Percentiles rank a stretch among this genome's conserved stretches.
phyloP scores from a whole-genome alignment of 2,329 filamentous ascomycete species.

The Penicillium verrucosum region DNA sequence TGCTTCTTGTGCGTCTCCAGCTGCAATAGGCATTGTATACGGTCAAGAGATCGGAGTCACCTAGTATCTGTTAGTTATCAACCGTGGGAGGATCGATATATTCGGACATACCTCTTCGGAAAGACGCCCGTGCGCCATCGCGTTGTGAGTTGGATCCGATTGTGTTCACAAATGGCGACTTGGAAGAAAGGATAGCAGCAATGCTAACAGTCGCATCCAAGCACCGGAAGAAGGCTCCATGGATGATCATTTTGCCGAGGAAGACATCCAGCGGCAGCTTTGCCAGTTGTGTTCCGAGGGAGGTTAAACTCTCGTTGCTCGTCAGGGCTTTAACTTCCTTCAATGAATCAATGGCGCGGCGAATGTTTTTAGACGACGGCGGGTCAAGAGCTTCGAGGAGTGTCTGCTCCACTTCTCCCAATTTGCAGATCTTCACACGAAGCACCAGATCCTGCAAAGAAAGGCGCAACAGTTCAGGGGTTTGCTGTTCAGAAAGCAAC shows the following conservation, averaged over 20 bases:
- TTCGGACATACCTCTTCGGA: constrained; percentile 59
- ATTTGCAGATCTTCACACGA: constrained; percentile 93
- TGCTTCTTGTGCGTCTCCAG: constrained; percentile 80
- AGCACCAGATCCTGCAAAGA: constrained; percentile 94
- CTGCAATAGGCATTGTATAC: constrained; percentile 88
- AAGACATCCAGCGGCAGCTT: constrained; percentile 90
- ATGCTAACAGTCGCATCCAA: constrained; percentile 88
- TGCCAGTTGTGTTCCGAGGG: constrained; percentile 80
- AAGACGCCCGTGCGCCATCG: constrained; percentile 72
- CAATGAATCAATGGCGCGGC: constrained; percentile 85
- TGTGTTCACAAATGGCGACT: constrained; percentile 85
- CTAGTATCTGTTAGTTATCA: constrained; percentile 31
- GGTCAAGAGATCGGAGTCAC: constrained; percentile 88
- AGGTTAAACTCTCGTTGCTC: constrained; percentile 74
- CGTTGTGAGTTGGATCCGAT: constrained; percentile 81
- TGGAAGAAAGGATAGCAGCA: constrained; percentile 88
- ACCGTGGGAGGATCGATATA: neutral
- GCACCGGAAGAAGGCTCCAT: constrained; percentile 83
- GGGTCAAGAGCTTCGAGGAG: constrained; percentile 84
- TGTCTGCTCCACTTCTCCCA: constrained; percentile 89
- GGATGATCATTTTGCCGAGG: constrained; percentile 85
- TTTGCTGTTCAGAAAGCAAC: constrained; percentile 84
- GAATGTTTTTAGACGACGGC: constrained; percentile 86
- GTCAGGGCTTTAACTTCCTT: constrained; percentile 91
- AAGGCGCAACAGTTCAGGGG: constrained; percentile 89